Evolutionary conservation across 495 filamentous ascomycete genomes (phyloP).

Genomic region (Trichocladium antarcticum): DNA sequence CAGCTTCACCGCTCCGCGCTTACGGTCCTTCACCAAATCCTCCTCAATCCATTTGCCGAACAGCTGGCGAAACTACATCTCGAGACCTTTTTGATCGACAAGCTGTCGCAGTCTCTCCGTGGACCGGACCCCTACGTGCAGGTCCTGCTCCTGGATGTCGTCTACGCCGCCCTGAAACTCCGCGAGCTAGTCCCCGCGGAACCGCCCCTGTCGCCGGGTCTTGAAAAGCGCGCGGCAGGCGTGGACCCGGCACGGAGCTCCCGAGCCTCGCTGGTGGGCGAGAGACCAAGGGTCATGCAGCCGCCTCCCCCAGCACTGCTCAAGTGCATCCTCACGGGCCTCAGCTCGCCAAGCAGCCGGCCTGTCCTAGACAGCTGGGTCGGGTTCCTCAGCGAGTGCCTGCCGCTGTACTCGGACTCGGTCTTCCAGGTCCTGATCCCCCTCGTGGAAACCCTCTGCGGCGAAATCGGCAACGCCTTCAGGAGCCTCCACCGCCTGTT

Average conservation of each 20-base stretch:
- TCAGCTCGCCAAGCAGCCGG: conserved; percentile 63
- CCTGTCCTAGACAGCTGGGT: conserved; percentile 85
- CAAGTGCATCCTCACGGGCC: conserved; percentile 70
- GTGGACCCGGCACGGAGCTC: conserved; percentile 20
- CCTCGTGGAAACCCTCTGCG: conserved; percentile 78
- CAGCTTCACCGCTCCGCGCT: conserved; percentile 61
- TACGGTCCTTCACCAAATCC: conserved; percentile 61
- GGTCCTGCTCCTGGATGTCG: conserved; percentile 60
- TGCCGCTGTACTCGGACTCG: conserved; percentile 68
- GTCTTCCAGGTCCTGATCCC: conserved; percentile 87
- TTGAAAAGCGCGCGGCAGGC: conserved; percentile 31
- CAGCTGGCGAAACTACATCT: conserved; percentile 57
- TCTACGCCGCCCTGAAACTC: conserved; percentile 58
- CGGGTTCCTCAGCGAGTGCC: conserved; percentile 67
- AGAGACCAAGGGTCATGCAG: conserved; percentile 24
- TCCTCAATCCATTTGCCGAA: conserved; percentile 57
- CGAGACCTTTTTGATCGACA: conserved; percentile 60
- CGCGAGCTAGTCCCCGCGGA: conserved; percentile 42
- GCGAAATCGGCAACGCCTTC: conserved; percentile 61
- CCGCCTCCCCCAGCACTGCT: conserved; percentile 65
- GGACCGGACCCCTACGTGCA: conserved; percentile 56
- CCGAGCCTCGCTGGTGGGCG: conserved; percentile 18
- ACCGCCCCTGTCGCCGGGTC: conserved; percentile 32
- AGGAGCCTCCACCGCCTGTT: conserved; percentile 49
- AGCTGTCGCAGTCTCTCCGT: conserved; percentile 52